Evolutionary conservation across 306 rosid species (phyloP), one percentile per base, ranked within the genome.

Genomic region (Quercus robur): DNA sequence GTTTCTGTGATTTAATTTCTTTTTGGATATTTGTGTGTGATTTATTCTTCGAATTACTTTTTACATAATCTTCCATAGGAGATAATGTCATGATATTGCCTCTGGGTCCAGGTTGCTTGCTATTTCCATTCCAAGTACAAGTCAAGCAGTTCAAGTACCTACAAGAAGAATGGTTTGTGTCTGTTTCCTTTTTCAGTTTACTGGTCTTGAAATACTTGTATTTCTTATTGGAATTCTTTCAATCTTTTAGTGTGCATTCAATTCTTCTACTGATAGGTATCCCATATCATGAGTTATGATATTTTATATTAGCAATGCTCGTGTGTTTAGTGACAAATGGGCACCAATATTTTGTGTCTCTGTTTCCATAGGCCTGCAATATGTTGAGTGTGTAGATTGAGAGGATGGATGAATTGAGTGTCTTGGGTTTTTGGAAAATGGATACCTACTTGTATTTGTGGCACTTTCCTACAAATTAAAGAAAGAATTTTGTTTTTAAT

Each of bases 71-170:
- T 25, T 70, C 52, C 6, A 14, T 3, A 2, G 20, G 61, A 20
- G 75, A 68, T 41, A 5, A 54, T 23, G 28, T 57, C 35, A 75
- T 68, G 38, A 54, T 77, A 46, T 82, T 76, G 49, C 6, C 11
- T 63, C 18, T 80, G 69, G 30, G n/a, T 81, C 72, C 84, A 88
- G 89, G 67, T 88, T 67, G 89, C 91, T 14, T 88, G 91, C 84
- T 84, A 78, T 81, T 75, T 88, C 70, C 91, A 88, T 56, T 83
- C 88, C 33, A 88, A 88, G 76, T 88, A 88, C 82, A 81, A 77
- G 81, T 76, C 89, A 6, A 80, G 81, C 80, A 80, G 84, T 61
- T 88, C 89, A 4, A 83, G 85, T 51, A 81, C 89, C 78, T 85
- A 85, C 77, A 79, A 68, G 81, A 88, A 85, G 87, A 85, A 85